A percentile compares a stretch with the other conserved stretches of the same genome.
These are phyloP conservation scores for Ensete ventricosum DNA, from an alignment of 176 grass and related monocot genomes.

Conservation along the genomic window DNA sequence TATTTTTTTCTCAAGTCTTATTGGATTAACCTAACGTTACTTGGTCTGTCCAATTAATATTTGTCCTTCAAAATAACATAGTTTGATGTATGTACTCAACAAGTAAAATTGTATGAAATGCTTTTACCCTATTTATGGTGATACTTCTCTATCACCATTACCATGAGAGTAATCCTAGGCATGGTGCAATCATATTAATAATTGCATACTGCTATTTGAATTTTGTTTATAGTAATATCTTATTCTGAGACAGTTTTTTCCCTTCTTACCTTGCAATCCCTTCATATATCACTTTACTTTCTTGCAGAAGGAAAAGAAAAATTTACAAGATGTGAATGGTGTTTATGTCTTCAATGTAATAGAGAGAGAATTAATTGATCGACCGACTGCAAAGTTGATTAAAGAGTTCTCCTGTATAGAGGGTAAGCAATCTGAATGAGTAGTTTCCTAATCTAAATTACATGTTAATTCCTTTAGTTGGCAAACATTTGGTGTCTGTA, in stretches of 20 bases:
- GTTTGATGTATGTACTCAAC: too few species aligned
- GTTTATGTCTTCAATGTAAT: slow-evolving; percentile 80
- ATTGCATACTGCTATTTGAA: too few species aligned
- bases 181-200: too few species aligned
- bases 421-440: slow-evolving; percentile 29
- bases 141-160: too few species aligned
- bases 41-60: not conserved
- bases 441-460: not conserved
- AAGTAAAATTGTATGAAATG: too few species aligned
- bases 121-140: too few species aligned
- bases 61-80: too few species aligned
- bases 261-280: not conserved
- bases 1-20: not conserved
- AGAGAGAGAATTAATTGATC: slow-evolving; percentile 71
- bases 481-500: not conserved
- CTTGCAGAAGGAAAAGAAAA: slow-evolving; percentile 90
- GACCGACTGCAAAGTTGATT: slow-evolving; percentile 76
- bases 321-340: slow-evolving; percentile 74
- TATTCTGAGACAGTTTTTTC: slow-evolving; percentile 10
- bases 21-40: too few species aligned
- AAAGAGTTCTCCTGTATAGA: slow-evolving; percentile 76
- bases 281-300: slow-evolving; percentile 8
- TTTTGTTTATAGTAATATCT: not conserved
- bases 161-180: too few species aligned
- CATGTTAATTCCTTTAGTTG: not conserved